These are phyloP conservation scores for Sparassis latifolia DNA, from an alignment of 1,284 basidiomycete genomes.

Conservation along the genomic window DNA sequence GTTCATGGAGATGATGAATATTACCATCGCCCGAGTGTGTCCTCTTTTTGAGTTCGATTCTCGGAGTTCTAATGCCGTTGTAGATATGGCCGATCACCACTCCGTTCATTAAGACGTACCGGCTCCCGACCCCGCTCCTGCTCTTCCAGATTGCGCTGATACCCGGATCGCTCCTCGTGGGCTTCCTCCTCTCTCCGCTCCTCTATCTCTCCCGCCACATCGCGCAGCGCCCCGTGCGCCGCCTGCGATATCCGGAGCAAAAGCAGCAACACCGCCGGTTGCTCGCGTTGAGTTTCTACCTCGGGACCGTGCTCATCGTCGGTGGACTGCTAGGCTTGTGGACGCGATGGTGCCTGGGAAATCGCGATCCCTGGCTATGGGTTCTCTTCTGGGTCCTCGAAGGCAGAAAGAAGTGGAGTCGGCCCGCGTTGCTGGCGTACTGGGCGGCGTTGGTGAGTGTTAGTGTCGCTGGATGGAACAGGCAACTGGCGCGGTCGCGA, in stretches of 20 bases:
- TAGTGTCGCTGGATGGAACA: slow-evolving; percentile 90
- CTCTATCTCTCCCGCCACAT: slow-evolving; percentile 91
- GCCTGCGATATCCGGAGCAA: slow-evolving; percentile 84
- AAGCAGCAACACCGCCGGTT: slow-evolving; percentile 80
- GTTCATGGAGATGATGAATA: slow-evolving; percentile 78
- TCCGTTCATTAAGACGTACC: slow-evolving; percentile 89
- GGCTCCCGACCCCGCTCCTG: slow-evolving; percentile 88
- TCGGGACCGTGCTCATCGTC: slow-evolving; percentile 73
- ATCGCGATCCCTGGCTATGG: slow-evolving; percentile 90
- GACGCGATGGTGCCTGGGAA: slow-evolving; percentile 84
- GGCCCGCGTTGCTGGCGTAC: slow-evolving; percentile 75
- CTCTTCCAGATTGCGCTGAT: slow-evolving; percentile 92
- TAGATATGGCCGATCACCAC: slow-evolving; percentile 79
- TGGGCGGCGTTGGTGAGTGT: slow-evolving; percentile 79
- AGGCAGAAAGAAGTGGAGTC: slow-evolving; percentile 77
- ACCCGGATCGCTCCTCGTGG: slow-evolving; percentile 86
- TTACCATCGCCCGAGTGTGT: slow-evolving; percentile 75
- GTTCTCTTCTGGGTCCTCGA: slow-evolving; percentile 69
- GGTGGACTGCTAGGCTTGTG: slow-evolving; percentile 87
- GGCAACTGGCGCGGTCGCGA: slow-evolving; percentile 75
- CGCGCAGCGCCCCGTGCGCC: slow-evolving; percentile 85
- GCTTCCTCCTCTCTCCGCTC: slow-evolving; percentile 91
- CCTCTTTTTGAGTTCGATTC: not conserved
- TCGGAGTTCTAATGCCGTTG: not conserved
- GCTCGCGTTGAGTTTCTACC: slow-evolving; percentile 84